Percentiles rank a stretch among this genome's conserved stretches.
Conservation (phyloP, 2,329 filamentous ascomycete genomes). For the Pyrenochaeta sp. region DNA sequence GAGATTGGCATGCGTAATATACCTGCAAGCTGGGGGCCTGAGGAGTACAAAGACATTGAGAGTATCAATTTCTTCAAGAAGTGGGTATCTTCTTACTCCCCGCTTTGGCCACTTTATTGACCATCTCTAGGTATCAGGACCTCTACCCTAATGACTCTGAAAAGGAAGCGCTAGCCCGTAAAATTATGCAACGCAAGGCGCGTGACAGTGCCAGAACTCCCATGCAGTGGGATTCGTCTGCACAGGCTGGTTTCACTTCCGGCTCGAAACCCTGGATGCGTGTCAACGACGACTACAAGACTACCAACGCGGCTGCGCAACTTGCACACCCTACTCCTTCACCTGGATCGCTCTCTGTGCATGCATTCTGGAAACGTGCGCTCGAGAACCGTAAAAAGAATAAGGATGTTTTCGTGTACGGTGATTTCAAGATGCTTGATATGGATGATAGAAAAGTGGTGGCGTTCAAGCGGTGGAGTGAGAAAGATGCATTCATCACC, state of each 20-base stretch:
- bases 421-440: slow-evolving; percentile 65
- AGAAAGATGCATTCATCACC: slow-evolving; percentile 35
- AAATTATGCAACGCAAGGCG: slow-evolving; percentile 65
- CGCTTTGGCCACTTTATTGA: slow-evolving; percentile 5
- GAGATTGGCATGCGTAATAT: slow-evolving; percentile 62
- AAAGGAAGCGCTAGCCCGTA: slow-evolving; percentile 37
- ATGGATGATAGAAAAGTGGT: slow-evolving; percentile 49
- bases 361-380: slow-evolving; percentile 68
- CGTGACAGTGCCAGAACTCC: slow-evolving; percentile 73
- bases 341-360: slow-evolving; percentile 56
- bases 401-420: slow-evolving; percentile 69
- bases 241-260: slow-evolving; percentile 70
- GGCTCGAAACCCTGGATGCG: slow-evolving; percentile 67
- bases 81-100: slow-evolving; percentile 22
- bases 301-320: slow-evolving; percentile 67
- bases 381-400: slow-evolving; percentile 65
- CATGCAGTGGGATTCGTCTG: slow-evolving; percentile 69
- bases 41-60: slow-evolving; percentile 64
- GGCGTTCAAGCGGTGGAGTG: slow-evolving; percentile 43
- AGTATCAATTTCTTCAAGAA: slow-evolving; percentile 64
- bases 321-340: slow-evolving; percentile 34
- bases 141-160: slow-evolving; percentile 38
- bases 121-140: slow-evolving; percentile 28
- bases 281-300: slow-evolving; percentile 63
- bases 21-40: slow-evolving; percentile 51